A percentile compares a stretch with the other conserved stretches of the same genome.
Conservation (phyloP, 768 basidiomycete species). For the Suillus subluteus region DNA sequence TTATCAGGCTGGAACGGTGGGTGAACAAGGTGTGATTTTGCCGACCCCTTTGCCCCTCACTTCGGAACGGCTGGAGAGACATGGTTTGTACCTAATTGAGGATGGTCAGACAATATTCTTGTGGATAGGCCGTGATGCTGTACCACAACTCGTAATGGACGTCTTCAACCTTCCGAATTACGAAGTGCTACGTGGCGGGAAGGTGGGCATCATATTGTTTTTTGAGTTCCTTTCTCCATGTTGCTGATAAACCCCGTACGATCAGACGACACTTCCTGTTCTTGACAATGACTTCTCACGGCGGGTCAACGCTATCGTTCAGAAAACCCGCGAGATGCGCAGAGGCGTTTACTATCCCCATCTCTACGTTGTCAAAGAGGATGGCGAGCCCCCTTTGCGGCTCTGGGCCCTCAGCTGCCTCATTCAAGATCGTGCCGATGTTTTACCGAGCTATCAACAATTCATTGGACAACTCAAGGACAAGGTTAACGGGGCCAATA, state of each 20-base stretch:
- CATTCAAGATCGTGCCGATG: conserved; percentile 95
- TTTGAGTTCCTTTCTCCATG: not conserved
- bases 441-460: conserved; percentile 94
- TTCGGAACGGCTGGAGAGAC: conserved; percentile 92
- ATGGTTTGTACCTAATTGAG: conserved; percentile 96
- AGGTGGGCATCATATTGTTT: conserved; percentile 53
- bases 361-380: conserved; percentile 96
- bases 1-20: conserved; percentile 83
- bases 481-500: conserved; percentile 54
- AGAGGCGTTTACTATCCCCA: conserved; percentile 93
- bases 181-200: conserved; percentile 89
- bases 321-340: conserved; percentile 94
- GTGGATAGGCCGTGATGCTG: conserved; percentile 97
- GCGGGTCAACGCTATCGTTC: conserved; percentile 89
- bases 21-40: conserved; percentile 85
- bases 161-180: conserved; percentile 92
- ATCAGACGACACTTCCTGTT: conserved; percentile 81
- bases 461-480: conserved; percentile 90
- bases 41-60: conserved; percentile 89
- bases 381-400: conserved; percentile 92
- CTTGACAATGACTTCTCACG: conserved; percentile 97
- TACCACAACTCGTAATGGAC: conserved; percentile 92
- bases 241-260: conserved; percentile 10
- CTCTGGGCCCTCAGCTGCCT: conserved; percentile 95
- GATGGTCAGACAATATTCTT: conserved; percentile 98